Percentiles rank a stretch among this genome's conserved stretches.
Conservation (phyloP, 2,329 filamentous ascomycete genomes). For the Clarireedia hainanense region DNA sequence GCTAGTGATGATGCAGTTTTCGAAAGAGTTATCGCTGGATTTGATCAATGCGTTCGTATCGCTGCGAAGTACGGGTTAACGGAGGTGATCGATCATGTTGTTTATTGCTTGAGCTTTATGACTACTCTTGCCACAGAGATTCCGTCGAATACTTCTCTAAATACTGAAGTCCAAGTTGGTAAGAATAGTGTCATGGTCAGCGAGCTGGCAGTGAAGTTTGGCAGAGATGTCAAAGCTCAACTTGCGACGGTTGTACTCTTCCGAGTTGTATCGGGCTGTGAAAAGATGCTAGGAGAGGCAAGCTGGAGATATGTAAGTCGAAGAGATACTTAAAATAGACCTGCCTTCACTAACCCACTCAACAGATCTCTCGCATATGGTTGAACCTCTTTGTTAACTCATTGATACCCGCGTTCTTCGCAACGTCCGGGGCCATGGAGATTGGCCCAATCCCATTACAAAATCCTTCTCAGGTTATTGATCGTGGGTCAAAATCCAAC, state of each 20-base stretch:
- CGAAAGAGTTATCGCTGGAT: conserved; percentile 84
- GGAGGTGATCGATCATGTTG: conserved; percentile 86
- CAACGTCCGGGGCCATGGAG: conserved; percentile 54
- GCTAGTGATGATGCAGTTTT: conserved; percentile 96
- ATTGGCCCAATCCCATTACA: conserved; percentile 82
- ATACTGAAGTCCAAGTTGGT: conserved; percentile 90
- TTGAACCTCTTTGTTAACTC: conserved; percentile 95
- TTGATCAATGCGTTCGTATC: conserved; percentile 92
- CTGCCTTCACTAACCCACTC: conserved; percentile 27
- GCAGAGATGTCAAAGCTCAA: conserved; percentile 87
- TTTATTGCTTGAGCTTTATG: conserved; percentile 84
- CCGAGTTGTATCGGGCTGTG: conserved; percentile 79
- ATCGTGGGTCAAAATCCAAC: conserved; percentile 67
- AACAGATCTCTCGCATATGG: conserved; percentile 79
- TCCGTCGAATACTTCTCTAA: conserved; percentile 76
- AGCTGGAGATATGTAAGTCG: conserved; percentile 70
- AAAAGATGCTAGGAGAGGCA: conserved; percentile 58
- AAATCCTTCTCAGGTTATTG: conserved; percentile 85
- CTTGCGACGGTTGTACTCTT: conserved; percentile 93
- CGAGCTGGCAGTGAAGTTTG: conserved; percentile 92
- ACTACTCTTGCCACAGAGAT: conserved; percentile 73
- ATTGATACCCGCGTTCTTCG: conserved; percentile 65
- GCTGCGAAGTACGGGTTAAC: conserved; percentile 75
- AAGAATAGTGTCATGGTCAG: conserved; percentile 97
- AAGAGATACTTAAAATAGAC: conserved; percentile 21